Percentiles rank a stretch among this genome's conserved stretches.
These are phyloP conservation scores for Annulohypoxylon bovei DNA, from an alignment of 495 filamentous ascomycete genomes.

Conservation along the genomic window DNA sequence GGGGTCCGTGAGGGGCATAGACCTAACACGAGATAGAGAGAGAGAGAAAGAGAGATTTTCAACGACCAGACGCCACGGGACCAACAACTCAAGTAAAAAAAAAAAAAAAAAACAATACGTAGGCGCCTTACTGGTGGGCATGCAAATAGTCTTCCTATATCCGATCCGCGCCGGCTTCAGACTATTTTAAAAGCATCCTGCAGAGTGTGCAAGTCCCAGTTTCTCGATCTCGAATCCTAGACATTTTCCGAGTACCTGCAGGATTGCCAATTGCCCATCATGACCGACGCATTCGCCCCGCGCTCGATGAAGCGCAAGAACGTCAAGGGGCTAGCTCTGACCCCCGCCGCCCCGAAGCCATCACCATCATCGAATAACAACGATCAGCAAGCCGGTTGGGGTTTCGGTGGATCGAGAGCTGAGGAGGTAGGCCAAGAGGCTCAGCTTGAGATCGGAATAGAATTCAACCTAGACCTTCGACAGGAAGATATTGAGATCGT, in stretches of 20 bases:
- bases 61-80: constrained; percentile 9
- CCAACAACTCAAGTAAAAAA: neutral
- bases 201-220: constrained; percentile 12
- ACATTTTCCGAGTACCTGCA: constrained; percentile 14
- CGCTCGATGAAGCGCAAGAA: constrained; percentile 98
- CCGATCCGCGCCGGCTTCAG: constrained; percentile 18
- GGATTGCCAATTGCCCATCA: constrained; percentile 53
- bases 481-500: constrained; percentile 92
- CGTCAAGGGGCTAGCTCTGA: constrained; percentile 91
- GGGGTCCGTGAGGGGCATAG: constrained; percentile 32
- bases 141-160: constrained; percentile 23
- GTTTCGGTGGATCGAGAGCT: constrained; percentile 58
- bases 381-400: constrained; percentile 64
- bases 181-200: constrained; percentile 8
- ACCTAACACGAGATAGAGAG: constrained; percentile 26
- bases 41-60: constrained; percentile 18
- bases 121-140: constrained; percentile 23
- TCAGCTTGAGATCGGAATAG: constrained; percentile 93
- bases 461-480: constrained; percentile 91
- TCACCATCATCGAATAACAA: constrained; percentile 55
- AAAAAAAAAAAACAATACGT: constrained; percentile 1
- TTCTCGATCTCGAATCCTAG: constrained; percentile 11
- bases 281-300: constrained; percentile 86
- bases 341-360: constrained; percentile 67
- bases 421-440: constrained; percentile 70